phyloP scores from a whole-genome alignment of 2,329 filamentous ascomycete genomes.

The Chaetomiaceae sp. region DNA sequence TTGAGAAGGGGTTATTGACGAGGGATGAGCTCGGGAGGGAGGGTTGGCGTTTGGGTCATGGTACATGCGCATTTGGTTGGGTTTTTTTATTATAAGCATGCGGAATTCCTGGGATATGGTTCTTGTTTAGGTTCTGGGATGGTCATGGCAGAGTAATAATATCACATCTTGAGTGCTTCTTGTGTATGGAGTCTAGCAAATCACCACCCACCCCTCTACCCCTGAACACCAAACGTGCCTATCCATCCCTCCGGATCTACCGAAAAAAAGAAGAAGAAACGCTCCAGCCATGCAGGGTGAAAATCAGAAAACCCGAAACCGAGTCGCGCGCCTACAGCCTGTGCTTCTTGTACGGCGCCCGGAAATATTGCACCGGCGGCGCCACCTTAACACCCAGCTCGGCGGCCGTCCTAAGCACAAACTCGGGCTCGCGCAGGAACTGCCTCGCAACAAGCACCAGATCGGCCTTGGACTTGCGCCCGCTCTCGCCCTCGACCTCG shows the following conservation, averaged over 20 bases:
- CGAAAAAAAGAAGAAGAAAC: background rate
- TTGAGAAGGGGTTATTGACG: background rate
- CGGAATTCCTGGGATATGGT: no score
- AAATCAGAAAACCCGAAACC: no score
- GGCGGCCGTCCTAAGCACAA: slow-evolving; percentile 68
- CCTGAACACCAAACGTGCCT: background rate
- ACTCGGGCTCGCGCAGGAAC: slow-evolving; percentile 77
- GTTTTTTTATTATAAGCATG: no score
- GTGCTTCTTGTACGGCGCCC: slow-evolving; percentile 27
- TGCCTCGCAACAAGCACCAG: slow-evolving; percentile 68
- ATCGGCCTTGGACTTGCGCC: slow-evolving; percentile 51
- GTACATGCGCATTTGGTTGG: no score
- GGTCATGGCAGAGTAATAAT: background rate
- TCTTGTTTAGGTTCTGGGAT: background rate
- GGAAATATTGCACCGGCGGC: slow-evolving; percentile 63
- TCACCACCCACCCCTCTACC: background rate
- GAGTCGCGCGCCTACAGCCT: slow-evolving; percentile 1
- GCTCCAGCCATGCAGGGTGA: background rate
- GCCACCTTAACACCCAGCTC: slow-evolving; percentile 66
- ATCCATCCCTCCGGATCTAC: no score
- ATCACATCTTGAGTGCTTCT: background rate
- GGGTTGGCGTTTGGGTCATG: no score
- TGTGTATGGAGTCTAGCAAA: background rate
- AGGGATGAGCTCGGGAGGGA: background rate
- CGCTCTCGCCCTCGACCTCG: slow-evolving; percentile 38